These are phyloP conservation scores for Basidioascus undulatus DNA, from an alignment of 768 basidiomycete genomes.

Conservation along the genomic window DNA sequence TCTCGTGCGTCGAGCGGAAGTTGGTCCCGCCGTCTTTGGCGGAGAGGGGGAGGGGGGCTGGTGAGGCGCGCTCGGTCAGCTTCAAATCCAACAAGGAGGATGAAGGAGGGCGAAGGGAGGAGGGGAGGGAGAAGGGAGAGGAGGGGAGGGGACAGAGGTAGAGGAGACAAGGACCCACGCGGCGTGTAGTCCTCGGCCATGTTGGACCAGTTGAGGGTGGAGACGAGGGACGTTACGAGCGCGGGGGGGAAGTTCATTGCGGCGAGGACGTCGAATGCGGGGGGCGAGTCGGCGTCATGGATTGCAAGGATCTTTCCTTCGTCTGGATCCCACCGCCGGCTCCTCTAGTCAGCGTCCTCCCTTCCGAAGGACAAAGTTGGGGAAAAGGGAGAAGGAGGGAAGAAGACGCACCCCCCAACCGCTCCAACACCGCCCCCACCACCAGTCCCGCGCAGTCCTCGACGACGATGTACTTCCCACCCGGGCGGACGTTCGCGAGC, in stretches of 20 bases:
- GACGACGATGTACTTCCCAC: constrained; percentile 64
- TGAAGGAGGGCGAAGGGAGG: neutral
- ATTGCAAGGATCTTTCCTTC: constrained; percentile 60
- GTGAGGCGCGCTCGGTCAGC: too few relatives aligned
- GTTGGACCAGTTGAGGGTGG: constrained; percentile 73
- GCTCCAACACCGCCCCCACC: constrained; percentile 58
- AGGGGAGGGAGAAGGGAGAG: constrained; percentile 5
- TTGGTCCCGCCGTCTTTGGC: too few relatives aligned
- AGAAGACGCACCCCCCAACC: constrained; percentile 44
- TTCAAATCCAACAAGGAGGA: too few relatives aligned
- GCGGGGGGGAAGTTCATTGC: constrained; percentile 64
- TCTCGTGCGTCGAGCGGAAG: too few relatives aligned
- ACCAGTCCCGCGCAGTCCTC: constrained; percentile 81
- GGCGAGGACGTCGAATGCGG: constrained; percentile 57
- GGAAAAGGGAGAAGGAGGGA: neutral
- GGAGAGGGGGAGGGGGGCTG: too few relatives aligned
- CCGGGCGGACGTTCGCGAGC: constrained; percentile 58
- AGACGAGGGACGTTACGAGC: constrained; percentile 25
- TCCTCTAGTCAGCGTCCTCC: too few relatives aligned
- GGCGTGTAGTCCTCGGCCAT: constrained; percentile 52
- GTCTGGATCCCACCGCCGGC: too few relatives aligned
- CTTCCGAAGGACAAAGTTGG: neutral
- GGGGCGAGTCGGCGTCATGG: constrained; percentile 74
- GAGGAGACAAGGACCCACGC: too few relatives aligned
- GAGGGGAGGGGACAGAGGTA: neutral